Evolutionary conservation across 495 filamentous ascomycete species (phyloP).

Genomic region (Neurospora tetraspora): DNA sequence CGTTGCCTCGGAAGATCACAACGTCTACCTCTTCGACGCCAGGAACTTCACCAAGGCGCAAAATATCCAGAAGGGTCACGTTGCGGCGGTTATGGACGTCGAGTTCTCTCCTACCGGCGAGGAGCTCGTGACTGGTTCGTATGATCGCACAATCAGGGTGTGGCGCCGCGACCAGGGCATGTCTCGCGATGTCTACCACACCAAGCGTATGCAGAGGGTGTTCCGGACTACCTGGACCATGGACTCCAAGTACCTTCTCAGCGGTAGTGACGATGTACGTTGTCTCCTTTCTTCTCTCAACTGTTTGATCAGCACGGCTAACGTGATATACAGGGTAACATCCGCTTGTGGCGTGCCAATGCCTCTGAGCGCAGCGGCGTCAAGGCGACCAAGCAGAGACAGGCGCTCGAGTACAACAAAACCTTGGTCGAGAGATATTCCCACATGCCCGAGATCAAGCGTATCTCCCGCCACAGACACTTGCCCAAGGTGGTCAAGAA

Average conservation of each 20-base stretch:
- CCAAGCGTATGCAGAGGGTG: conserved; percentile 84
- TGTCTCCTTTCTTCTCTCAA: not conserved
- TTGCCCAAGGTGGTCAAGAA: conserved; percentile 94
- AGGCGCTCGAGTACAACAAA: conserved; percentile 86
- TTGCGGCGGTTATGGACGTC: conserved; percentile 93
- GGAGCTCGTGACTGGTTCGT: conserved; percentile 83
- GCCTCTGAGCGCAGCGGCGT: conserved; percentile 80
- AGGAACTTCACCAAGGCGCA: conserved; percentile 41
- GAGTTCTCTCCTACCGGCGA: conserved; percentile 92
- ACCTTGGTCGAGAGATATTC: conserved; percentile 72
- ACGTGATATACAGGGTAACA: conserved; percentile 48
- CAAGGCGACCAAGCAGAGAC: conserved; percentile 70
- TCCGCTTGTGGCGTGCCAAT: conserved; percentile 83
- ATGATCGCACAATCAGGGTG: conserved; percentile 49
- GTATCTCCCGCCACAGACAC: conserved; percentile 85
- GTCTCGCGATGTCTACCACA: conserved; percentile 91
- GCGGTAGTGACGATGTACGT: conserved; percentile 65
- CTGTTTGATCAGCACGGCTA: not conserved
- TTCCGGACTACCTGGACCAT: conserved; percentile 78
- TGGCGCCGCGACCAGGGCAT: conserved; percentile 76
- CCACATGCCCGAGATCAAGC: conserved; percentile 92
- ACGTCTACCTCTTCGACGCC: conserved; percentile 33
- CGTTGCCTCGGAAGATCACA: conserved; percentile 38
- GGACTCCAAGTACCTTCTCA: conserved; percentile 79
- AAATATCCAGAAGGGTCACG: conserved; percentile 93